These are phyloP conservation scores for Lichtheimia ramosa DNA, from an alignment of 371 early-diverging fungal genomes.

Conservation along the genomic window DNA sequence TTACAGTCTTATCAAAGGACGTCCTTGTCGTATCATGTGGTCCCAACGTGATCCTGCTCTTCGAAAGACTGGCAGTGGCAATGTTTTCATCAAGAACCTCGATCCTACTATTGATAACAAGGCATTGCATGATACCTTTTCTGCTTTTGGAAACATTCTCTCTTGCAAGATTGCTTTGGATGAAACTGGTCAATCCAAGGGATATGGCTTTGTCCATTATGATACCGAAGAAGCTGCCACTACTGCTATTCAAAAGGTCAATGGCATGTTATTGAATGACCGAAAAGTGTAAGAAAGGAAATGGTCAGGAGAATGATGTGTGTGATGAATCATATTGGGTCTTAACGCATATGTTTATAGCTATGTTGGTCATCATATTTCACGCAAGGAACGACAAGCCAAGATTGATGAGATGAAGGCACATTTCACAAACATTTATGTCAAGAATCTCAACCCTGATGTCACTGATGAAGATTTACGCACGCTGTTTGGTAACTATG, in stretches of 20 bases:
- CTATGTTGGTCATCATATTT: constrained; percentile 76
- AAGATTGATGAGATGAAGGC: constrained; percentile 76
- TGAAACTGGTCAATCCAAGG: constrained; percentile 74
- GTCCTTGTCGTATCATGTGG: constrained; percentile 98
- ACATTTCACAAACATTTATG: constrained; percentile 90
- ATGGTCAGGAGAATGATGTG: not conserved
- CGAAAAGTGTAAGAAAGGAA: constrained; percentile 60
- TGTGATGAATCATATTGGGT: not conserved
- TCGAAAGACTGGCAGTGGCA: constrained; percentile 91
- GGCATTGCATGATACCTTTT: constrained; percentile 94
- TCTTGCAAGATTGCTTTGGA: constrained; percentile 93
- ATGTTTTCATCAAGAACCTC: constrained; percentile 99
- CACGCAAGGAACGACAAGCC: constrained; percentile 79
- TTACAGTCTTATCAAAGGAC: constrained; percentile 91
- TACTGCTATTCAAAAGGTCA: constrained; percentile 86
- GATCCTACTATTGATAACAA: constrained; percentile 94
- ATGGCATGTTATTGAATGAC: constrained; percentile 94
- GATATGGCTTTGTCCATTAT: constrained; percentile 98
- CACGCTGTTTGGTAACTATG: constrained; percentile 73
- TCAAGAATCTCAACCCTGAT: constrained; percentile 84
- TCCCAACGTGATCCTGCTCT: constrained; percentile 96
- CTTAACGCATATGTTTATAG: constrained; percentile 23
- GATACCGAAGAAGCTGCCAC: constrained; percentile 85
- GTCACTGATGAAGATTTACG: constrained; percentile 75
- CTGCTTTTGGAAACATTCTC: constrained; percentile 90